Evolutionary conservation across 148 eudicot species (phyloP), one percentile per base, ranked within the genome.

Genomic region (Silene conica): DNA sequence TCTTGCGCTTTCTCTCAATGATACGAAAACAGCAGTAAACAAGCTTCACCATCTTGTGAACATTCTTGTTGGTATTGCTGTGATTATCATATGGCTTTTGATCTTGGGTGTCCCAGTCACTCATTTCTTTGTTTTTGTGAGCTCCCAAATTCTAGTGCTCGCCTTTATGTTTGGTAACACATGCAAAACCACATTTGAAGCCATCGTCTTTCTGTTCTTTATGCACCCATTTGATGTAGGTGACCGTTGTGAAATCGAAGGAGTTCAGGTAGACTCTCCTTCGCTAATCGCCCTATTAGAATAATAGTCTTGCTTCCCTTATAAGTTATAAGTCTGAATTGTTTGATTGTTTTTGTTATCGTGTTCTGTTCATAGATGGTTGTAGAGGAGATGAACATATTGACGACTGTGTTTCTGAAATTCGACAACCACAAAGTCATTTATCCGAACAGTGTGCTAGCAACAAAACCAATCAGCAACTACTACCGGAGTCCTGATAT

Each of bases 21-120:
- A 92, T 71, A 92, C 97, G 52, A 92, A 92, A 82, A 88, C 92
- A n/a, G 96, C 96, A 0, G 90, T 92, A 28, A 86, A 87, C 84
- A 88, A 85, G 73, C 87, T 92, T 74, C 95, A 92, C 77, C 86
- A 83, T 3, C 80, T 90, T 81, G 78, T 84, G 73, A 88, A 87
- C 61, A 80, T 84, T 18, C 31, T 83, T 41, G 88, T 92, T 21
- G 85, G 85, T 13, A 34, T 85, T 46, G 66, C 83, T 16, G 71
- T 88, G 0, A 15, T 87, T 54, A 74, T 84, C 22, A 86, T 92
- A 72, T 92, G 92, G 87, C 91, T 89, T 48, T 84, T 92, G 10
- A 84, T 88, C 68, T 83, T 92, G 15, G 88, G 80, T 71, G 87
- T 90, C n/a, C 86, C 89, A 1, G 77, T 77, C 8, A 83, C 87